Base-by-base conservation (phyloP, 805 yeast species). In the Zygotorulaspora chibaensis region DNA sequence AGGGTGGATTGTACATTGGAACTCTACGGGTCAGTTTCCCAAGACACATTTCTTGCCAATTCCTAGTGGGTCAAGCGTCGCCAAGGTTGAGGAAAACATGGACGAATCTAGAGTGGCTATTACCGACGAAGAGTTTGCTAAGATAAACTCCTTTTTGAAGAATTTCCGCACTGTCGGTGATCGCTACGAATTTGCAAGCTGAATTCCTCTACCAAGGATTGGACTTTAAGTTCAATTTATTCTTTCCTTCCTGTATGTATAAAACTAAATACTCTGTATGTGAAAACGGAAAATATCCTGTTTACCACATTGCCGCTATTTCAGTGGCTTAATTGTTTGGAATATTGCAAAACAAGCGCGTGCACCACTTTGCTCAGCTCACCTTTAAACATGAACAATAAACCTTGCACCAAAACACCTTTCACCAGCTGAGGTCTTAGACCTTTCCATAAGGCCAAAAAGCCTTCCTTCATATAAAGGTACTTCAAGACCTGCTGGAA, bases 341-440 rank as follows among this genome's bases (percentile, higher is more conserved):
- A 45, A 20, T 49, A 44, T 18, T 49, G 25, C 23, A 49, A 50
- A 4, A 46, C 35, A 8, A 51, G 63, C 72, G 46, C 49, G 37
- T 50, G 54, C 33, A 56, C 26, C 8, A 42, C 29, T 40, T 61
- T 63, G 8, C 57, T 79, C 42, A 79, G 61, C 61, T 83, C 87
- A 55, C 85, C 93, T 65, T 81, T 85, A 66, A 83, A 84, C 82
- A 84, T 84, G 60, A 87, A 84, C 56, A 87, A 71, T 49, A 87
- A 70, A 0, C 96, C 96, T 65, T 87, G 96, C 3, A 87, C 95
- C 35, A 87, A 65, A 2, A 87, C 83, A 1, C 93, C 95, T 70
- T 87, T 87, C 33, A 81, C 63, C 47, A 87, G 71, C 63, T 87
- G 96, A 5, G 95, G 95, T 2, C 80, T 76, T 26, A 87, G 57